Base-by-base conservation (phyloP, 768 basidiomycete genomes). In the Candolleomyces aberdarensis region DNA sequence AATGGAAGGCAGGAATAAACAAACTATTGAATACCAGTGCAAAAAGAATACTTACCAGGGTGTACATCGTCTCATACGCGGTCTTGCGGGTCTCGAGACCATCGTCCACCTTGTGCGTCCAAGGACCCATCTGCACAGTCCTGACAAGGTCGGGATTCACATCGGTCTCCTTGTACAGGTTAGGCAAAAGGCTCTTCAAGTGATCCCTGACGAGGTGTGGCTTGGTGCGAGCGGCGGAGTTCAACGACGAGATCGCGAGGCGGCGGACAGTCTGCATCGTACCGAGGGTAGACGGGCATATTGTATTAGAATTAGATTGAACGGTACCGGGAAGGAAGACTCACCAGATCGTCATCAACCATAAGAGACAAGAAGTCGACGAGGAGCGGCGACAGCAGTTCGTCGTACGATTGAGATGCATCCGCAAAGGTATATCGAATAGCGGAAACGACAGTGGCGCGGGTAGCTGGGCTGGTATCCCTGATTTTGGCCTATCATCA, bases 51-150 rank as follows among this genome's bases (percentile, higher is more conserved):
- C 89, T 65, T 66, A 95, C 94, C 66, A 98, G 74, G n/a, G 95
- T 97, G 71, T 97, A 96, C 80, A 98, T 92, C 1, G 95, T 94
- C 74, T 99, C 97, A 73, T 92, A 98, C 2, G 97, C 96, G 0
- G 93, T 96, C 81, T 98, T 98, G 61, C 97, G 87, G 19, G 95
- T 88, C 64, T 98, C 96, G 44, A 98, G 80, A 52, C 97, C 97
- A 64, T 98, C 96, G 67, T 99, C 97, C 56, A 97, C 93, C 71
- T 92, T 94, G 75, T 96, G 94, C 29, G 89, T 92, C 94, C 94
- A 97, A 2, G 95, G 94, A 20, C 95, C 94, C 95, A 97, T 97
- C 70, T 94, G 92, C 13, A 97, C 94, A 1, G 91, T 92, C 32
- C 91, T 86, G 69, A 96, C 88, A 61, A 95, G 85, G 1, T 87